These are phyloP conservation scores for Epichloe gansuensis DNA, from an alignment of 2,329 filamentous ascomycete species.

Conservation along the genomic window DNA sequence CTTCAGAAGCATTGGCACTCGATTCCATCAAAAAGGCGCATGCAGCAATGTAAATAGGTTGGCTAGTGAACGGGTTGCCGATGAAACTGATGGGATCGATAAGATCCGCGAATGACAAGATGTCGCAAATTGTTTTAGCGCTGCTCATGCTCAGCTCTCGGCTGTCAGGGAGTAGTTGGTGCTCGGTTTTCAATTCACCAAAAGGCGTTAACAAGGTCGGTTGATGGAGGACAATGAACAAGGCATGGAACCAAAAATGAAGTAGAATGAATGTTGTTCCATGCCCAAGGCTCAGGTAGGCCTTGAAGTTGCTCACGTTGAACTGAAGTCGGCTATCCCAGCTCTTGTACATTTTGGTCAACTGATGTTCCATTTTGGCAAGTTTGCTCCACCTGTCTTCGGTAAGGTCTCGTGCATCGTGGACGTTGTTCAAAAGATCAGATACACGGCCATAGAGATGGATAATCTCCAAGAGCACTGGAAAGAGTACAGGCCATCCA, in stretches of 20 bases:
- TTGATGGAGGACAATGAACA: constrained; percentile 76
- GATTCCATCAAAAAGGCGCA: constrained; percentile 83
- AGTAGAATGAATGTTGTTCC: constrained; percentile 78
- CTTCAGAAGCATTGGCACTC: constrained; percentile 52
- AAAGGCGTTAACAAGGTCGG: constrained; percentile 73
- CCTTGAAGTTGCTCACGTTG: constrained; percentile 74
- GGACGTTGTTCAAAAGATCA: constrained; percentile 72
- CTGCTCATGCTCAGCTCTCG: constrained; percentile 76
- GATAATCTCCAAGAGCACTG: constrained; percentile 69
- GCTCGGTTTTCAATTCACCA: constrained; percentile 40
- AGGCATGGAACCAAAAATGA: constrained; percentile 79
- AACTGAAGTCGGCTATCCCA: constrained; percentile 67
- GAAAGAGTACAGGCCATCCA: constrained; percentile 66
- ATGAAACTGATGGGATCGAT: constrained; percentile 78
- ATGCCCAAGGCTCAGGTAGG: constrained; percentile 67
- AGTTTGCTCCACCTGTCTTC: constrained; percentile 60
- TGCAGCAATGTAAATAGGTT: constrained; percentile 83
- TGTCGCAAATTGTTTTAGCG: constrained; percentile 84
- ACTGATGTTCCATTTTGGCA: constrained; percentile 64
- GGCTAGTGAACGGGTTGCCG: constrained; percentile 78
- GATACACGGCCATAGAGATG: constrained; percentile 77
- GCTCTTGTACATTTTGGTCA: constrained; percentile 60
- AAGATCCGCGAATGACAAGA: constrained; percentile 71
- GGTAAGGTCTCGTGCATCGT: constrained; percentile 60
- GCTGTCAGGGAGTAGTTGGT: constrained; percentile 67